phyloP scores from a whole-genome alignment of 768 basidiomycete species.

The Tremella fuciformis region DNA sequence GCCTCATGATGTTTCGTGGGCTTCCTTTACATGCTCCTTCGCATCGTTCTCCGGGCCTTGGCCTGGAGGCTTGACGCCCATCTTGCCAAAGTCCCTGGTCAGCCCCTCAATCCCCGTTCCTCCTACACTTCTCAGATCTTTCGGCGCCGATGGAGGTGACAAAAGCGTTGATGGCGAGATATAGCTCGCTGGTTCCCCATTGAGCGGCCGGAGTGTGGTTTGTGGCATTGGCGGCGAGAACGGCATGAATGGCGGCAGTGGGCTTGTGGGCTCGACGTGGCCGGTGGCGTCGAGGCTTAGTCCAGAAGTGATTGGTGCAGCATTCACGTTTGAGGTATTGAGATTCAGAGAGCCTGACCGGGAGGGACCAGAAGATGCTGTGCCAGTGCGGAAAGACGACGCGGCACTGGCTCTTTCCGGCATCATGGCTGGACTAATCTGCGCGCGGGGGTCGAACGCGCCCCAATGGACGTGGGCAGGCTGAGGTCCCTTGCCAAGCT shows the following conservation, averaged over 20 bases:
- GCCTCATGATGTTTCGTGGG: no score
- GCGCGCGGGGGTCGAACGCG: slow-evolving; percentile 26
- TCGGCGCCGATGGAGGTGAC: slow-evolving; percentile 23
- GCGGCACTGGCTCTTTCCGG: slow-evolving; percentile 14
- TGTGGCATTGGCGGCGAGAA: slow-evolving; percentile 31
- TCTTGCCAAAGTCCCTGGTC: slow-evolving; percentile 27
- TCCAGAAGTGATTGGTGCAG: no score
- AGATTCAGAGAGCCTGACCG: slow-evolving; percentile 16
- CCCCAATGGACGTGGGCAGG: slow-evolving; percentile 12
- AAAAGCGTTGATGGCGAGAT: slow-evolving; percentile 45
- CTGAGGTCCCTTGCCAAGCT: slow-evolving; percentile 40
- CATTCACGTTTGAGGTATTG: not conserved
- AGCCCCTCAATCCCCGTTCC: slow-evolving; percentile 10
- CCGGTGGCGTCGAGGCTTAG: not conserved
- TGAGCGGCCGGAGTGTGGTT: slow-evolving; percentile 13
- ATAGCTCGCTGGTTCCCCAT: slow-evolving; percentile 35
- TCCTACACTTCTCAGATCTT: not conserved
- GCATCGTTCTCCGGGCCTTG: slow-evolving; percentile 18
- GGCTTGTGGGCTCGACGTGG: slow-evolving; percentile 14
- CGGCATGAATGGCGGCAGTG: slow-evolving; percentile 45
- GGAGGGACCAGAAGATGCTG: not conserved
- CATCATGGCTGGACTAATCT: slow-evolving; percentile 29
- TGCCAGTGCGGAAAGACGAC: not conserved
- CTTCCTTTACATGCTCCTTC: slow-evolving; percentile 2
- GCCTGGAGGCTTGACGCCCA: slow-evolving; percentile 32